A percentile compares a stretch with the other conserved stretches of the same genome.
Evolutionary conservation across 495 filamentous ascomycete genomes (phyloP).

Genomic region (Podospora fimiseda): DNA sequence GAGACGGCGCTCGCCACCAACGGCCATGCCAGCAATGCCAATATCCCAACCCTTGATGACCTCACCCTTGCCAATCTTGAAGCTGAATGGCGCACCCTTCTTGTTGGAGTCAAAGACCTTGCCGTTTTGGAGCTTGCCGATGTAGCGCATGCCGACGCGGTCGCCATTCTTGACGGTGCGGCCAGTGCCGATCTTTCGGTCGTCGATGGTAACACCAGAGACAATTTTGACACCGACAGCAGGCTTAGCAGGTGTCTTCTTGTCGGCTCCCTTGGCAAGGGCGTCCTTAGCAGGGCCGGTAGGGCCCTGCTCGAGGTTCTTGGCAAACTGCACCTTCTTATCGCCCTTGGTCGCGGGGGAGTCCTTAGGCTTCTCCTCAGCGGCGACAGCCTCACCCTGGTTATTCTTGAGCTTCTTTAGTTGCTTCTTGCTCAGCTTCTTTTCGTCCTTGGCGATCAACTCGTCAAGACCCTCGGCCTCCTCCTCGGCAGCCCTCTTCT

Average conservation of each 20-base stretch:
- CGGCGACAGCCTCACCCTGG: constrained; percentile 70
- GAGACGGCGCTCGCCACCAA: constrained; percentile 87
- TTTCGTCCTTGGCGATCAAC: constrained; percentile 61
- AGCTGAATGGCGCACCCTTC: constrained; percentile 92
- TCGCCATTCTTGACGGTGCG: constrained; percentile 76
- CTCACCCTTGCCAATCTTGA: constrained; percentile 87
- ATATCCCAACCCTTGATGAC: constrained; percentile 99
- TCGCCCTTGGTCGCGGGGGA: constrained; percentile 51
- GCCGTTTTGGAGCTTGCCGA: constrained; percentile 87
- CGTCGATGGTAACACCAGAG: constrained; percentile 84
- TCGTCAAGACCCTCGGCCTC: constrained; percentile 62
- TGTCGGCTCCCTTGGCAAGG: constrained; percentile 28
- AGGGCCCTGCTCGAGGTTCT: constrained; percentile 95
- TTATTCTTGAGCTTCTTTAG: constrained; percentile 99
- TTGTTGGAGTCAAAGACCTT: constrained; percentile 97
- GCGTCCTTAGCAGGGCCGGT: constrained; percentile 54
- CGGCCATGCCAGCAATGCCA: constrained; percentile 83
- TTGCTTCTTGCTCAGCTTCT: constrained; percentile 89
- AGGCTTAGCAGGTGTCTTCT: constrained; percentile 40
- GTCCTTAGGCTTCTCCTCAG: constrained; percentile 50
- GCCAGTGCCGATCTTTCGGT: constrained; percentile 85
- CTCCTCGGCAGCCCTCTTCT: constrained; percentile 68
- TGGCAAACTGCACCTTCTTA: constrained; percentile 99
- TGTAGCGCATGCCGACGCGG: constrained; percentile 88
- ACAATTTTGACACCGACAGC: constrained; percentile 66